Conservation (phyloP, 2,329 filamentous ascomycete species). For the Penicillium capsulatum region DNA sequence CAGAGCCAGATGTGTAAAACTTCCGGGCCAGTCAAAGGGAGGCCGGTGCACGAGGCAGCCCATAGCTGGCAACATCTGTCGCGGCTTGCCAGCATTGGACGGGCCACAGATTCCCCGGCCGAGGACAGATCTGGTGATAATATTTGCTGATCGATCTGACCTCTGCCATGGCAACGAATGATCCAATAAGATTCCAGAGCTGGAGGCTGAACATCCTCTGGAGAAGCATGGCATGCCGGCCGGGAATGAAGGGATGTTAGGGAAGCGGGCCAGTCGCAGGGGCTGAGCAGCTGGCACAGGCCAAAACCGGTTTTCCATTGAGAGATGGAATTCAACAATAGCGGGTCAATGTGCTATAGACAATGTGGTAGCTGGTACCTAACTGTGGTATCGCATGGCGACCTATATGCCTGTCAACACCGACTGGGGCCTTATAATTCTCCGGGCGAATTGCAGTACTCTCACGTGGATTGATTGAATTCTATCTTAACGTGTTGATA, state of each 20-base stretch:
- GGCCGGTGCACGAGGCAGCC: constrained; percentile 4
- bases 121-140: not conserved
- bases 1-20: constrained; percentile 15
- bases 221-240: constrained; percentile 10
- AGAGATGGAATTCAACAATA: too few species aligned
- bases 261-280: not conserved
- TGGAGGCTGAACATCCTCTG: constrained; percentile 2
- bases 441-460: too few species aligned
- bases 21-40: constrained; percentile 1
- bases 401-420: too few species aligned
- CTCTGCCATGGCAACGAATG: constrained; percentile 8
- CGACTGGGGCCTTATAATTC: too few species aligned
- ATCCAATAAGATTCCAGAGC: constrained; percentile 1
- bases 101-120: not conserved
- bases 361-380: too few species aligned
- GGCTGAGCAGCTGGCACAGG: not conserved
- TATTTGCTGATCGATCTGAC: not conserved
- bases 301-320: too few species aligned
- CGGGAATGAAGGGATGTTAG: constrained; percentile 15
- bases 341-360: too few species aligned
- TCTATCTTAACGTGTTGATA: too few species aligned
- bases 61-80: constrained; percentile 2
- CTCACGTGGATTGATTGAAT: too few species aligned
- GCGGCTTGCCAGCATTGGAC: not conserved
- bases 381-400: too few species aligned